Base-by-base conservation (phyloP, 768 basidiomycete genomes). In the Melanogaster broomeanus region DNA sequence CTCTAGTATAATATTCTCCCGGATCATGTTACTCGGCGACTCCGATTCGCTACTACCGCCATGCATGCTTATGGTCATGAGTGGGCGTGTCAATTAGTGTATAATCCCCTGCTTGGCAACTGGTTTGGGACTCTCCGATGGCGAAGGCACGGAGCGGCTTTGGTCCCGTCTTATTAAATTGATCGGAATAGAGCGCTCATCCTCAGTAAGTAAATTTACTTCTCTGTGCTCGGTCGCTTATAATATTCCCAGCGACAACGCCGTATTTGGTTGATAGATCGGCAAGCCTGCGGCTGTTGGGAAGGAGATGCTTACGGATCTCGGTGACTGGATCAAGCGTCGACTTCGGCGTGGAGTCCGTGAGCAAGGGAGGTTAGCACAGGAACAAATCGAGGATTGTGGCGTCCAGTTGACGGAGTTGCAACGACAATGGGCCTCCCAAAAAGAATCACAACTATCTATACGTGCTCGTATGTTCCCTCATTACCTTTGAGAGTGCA, bases 1-100 rank as follows among this genome's bases (percentile, higher is more conserved):
- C n/a, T 12, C 11, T 15, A 48, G 46, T 48, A 31, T 13, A 16
- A 48, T 13, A 48, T 48, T 8, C 12, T 47, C 18, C 5, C 34
- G 4, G 6, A 8, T 6, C 16, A 24, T 6, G 16, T 47, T 27
- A 6, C n/a, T n/a, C 33, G 10, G 12, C 39, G 19, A 2, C 39
- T 40, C 6, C 39, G 27, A 0, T 72, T 71, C 34, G 65, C 61
- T 0, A 71, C 70, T 0, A 68, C 65, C 12, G 71, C 66, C 0
- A 70, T 76, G 64, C 75, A 77, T 48, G 70, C 70, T 0, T 74
- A 72, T 49, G 68, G 65, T 24, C 73, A 74, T 42, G 62, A 71
- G 42, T 75, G 67, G 71, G 50, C 68, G 66, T 49, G 50, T 18
- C 50, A 51, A n/a, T 11, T 51, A 1, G 27, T 39, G 2, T 51